phyloP scores from a whole-genome alignment of 768 basidiomycete species.

The Suillus americanus region DNA sequence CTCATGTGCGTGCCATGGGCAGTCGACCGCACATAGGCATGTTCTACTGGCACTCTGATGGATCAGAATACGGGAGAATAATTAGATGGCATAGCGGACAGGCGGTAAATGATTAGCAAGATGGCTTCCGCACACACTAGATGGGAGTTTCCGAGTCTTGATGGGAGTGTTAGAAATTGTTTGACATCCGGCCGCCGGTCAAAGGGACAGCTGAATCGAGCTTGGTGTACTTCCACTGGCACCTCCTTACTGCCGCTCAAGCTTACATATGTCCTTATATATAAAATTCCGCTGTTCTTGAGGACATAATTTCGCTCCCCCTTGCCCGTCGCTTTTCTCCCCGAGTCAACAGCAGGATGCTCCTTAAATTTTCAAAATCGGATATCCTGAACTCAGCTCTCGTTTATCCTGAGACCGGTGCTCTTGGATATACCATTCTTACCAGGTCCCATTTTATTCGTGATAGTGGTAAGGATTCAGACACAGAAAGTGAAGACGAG shows the following conservation, averaged over 20 bases:
- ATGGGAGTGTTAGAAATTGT: neutral
- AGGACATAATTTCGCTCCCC: neutral
- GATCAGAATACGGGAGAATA: neutral
- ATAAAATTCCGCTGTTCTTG: neutral
- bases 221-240: neutral
- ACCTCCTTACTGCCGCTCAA: conserved; percentile 1
- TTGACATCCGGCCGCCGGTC: neutral
- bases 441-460: conserved; percentile 38
- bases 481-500: conserved; percentile 29
- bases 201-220: conserved; percentile 1
- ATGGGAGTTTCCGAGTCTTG: neutral
- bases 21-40: neutral
- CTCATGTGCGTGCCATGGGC: too few species aligned
- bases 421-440: conserved; percentile 47
- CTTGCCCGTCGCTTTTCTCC: neutral
- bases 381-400: conserved; percentile 60
- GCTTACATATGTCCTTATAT: neutral
- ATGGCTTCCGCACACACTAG: neutral
- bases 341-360: conserved; percentile 35
- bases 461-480: conserved; percentile 26
- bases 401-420: conserved; percentile 51
- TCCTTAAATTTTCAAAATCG: conserved; percentile 57
- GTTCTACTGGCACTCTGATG: neutral
- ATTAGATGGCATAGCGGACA: neutral
- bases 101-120: neutral